Evolutionary conservation across 495 filamentous ascomycete genomes (phyloP), one percentile per base, ranked within the genome.

Genomic region (Penicillium fimorum): DNA sequence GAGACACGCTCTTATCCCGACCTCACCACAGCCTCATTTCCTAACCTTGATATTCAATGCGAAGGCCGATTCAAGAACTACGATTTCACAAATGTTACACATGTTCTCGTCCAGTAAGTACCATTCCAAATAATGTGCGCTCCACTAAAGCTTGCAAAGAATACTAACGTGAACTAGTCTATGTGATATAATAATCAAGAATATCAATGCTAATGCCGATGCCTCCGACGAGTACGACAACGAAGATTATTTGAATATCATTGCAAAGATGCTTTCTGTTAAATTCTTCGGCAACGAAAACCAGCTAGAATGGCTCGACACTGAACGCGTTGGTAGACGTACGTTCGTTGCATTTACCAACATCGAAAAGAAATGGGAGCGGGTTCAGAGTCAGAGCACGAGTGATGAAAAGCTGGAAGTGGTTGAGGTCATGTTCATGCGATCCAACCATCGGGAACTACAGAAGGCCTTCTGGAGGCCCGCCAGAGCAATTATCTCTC

Each of bases 401-500:
- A 17, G 25, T 1, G 2, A 18, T 5, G 27, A 9, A 29, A 47
- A 30, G 44, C 15, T 47, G 9, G 7, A 12, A 9, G 27, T 47
- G 15, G 22, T 47, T 30, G 44, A 47, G n/a, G 37, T n/a, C 8
- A 47, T 47, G 27, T 47, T 47, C 44, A 8, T 47, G 9, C 25
- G 15, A 6, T 4, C 27, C 4, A n/a, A 12, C 6, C 25, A 27
- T 1, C 44, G 15, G n/a, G 15, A 47, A 6, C 12, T 5, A 18
- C 25, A 30, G n/a, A 29, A 47, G 25, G 8, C 29, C 44, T 47
- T 47, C 7, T 47, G 44, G 44, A 47, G 44, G n/a, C 44, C 44
- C 1, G 44, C 44, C 27, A 27, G 27, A 29, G 6, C 15, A 10
- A 15, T 32, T 5, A 9, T 47, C 44, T 15, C n/a, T 30, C 27